These are phyloP conservation scores for Phylloporus sp. DNA, from an alignment of 768 basidiomycete species.

Conservation along the genomic window DNA sequence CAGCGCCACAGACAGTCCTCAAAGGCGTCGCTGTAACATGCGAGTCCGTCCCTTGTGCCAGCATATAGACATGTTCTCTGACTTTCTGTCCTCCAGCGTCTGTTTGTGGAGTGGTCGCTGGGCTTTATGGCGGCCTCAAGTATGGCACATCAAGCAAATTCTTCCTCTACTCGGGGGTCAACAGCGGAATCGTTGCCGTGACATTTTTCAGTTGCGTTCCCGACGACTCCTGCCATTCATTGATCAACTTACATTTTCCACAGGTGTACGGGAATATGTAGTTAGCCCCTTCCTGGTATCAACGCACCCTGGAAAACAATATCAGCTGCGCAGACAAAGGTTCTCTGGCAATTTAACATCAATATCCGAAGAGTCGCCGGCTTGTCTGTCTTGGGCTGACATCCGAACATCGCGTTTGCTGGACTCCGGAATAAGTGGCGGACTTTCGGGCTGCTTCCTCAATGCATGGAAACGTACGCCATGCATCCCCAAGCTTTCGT, in stretches of 20 bases:
- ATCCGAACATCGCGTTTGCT: constrained; percentile 56
- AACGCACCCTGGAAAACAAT: constrained; percentile 43
- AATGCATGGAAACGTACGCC: constrained; percentile 53
- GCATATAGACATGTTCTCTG: constrained; percentile 16
- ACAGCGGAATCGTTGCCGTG: constrained; percentile 64
- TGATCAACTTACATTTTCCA: background rate
- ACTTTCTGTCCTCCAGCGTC: constrained; percentile 44
- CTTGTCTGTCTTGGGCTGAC: constrained; percentile 41
- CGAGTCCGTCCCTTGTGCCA: constrained; percentile 57
- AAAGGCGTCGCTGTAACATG: constrained; percentile 65
- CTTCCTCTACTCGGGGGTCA: constrained; percentile 59
- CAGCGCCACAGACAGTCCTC: constrained; percentile 41
- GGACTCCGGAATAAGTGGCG: constrained; percentile 73
- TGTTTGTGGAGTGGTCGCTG: constrained; percentile 44
- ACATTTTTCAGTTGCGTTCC: constrained; percentile 70
- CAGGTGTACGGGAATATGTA: constrained; percentile 74
- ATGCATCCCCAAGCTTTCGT: background rate
- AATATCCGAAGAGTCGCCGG: constrained; percentile 5
- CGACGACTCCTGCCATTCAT: background rate
- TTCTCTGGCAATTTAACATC: constrained; percentile 18
- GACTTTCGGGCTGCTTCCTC: constrained; percentile 55
- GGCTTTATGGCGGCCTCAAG: constrained; percentile 43
- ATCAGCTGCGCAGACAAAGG: constrained; percentile 37
- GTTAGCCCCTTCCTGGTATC: constrained; percentile 57
- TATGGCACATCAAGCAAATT: constrained; percentile 45